Evolutionary conservation across 1,284 basidiomycete species (phyloP).

Genomic region (Cryptococcus jaspeensis): DNA sequence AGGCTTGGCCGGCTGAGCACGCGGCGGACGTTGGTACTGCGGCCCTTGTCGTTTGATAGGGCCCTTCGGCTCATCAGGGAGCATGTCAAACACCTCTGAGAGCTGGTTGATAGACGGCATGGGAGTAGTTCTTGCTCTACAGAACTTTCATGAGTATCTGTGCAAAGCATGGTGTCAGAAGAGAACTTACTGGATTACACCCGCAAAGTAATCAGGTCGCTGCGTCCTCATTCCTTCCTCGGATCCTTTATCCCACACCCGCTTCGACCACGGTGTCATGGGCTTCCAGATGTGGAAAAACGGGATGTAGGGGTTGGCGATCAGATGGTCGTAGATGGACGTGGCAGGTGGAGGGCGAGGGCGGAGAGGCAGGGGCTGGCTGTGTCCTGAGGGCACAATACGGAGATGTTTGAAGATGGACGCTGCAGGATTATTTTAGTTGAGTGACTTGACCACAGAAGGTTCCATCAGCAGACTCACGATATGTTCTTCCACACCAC

Average conservation of each 20-base stretch:
- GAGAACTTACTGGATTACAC: slow-evolving; percentile 71
- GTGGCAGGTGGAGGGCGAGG: slow-evolving; percentile 12
- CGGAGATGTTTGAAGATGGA: slow-evolving; percentile 70
- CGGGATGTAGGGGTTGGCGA: slow-evolving; percentile 67
- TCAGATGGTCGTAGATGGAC: slow-evolving; percentile 28
- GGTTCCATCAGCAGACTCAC: slow-evolving; percentile 18
- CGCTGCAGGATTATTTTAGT: slow-evolving; percentile 50
- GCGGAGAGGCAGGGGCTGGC: slow-evolving; percentile 48
- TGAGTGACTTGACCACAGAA: too few species aligned
- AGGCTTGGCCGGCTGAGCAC: slow-evolving; percentile 2
- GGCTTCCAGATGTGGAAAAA: slow-evolving; percentile 96
- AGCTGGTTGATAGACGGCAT: slow-evolving; percentile 45
- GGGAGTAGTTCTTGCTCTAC: slow-evolving; percentile 41
- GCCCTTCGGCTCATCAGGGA: slow-evolving; percentile 40
- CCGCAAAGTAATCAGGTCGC: slow-evolving; percentile 81
- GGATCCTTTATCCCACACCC: slow-evolving; percentile 47
- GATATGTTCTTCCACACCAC: slow-evolving; percentile 26
- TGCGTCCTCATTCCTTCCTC: slow-evolving; percentile 56
- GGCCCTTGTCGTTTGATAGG: slow-evolving; percentile 44
- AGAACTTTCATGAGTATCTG: neutral
- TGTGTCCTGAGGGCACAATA: slow-evolving; percentile 67
- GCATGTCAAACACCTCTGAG: slow-evolving; percentile 36
- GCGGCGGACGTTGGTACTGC: slow-evolving; percentile 29
- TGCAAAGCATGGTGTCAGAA: neutral
- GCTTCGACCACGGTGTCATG: slow-evolving; percentile 62